Conservation (phyloP, 2,329 filamentous ascomycete genomes). For the Penicillium sp. region DNA sequence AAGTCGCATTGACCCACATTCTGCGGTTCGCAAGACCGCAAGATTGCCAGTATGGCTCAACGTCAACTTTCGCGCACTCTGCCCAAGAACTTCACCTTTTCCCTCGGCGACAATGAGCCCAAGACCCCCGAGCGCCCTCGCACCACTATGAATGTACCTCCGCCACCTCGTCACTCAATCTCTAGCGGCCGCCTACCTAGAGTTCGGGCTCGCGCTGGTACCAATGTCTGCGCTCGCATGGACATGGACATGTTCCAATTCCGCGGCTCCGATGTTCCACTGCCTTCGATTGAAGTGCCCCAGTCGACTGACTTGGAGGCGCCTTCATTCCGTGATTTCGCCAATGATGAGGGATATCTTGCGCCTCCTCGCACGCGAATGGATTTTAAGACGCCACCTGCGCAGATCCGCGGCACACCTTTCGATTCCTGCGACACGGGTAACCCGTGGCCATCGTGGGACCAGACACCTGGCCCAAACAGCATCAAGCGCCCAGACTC, state of each 20-base stretch:
- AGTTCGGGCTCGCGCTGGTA: slow-evolving; percentile 40
- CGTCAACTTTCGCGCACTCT: slow-evolving; percentile 48
- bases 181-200: slow-evolving; percentile 44
- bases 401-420: slow-evolving; percentile 45
- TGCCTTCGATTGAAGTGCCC: slow-evolving; percentile 47
- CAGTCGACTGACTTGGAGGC: slow-evolving; percentile 29
- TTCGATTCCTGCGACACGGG: slow-evolving; percentile 31
- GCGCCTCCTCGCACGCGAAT: slow-evolving; percentile 41
- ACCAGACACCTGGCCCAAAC: slow-evolving; percentile 38
- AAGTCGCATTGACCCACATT: slow-evolving; percentile 11
- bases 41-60: slow-evolving; percentile 36
- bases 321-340: slow-evolving; percentile 25
- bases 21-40: slow-evolving; percentile 6
- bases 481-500: slow-evolving; percentile 57
- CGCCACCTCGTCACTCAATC: slow-evolving; percentile 45
- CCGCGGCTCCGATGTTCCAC: slow-evolving; percentile 39
- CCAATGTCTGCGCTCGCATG: slow-evolving; percentile 39
- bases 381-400: slow-evolving; percentile 46
- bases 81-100: slow-evolving; percentile 49
- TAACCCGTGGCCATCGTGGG: slow-evolving; percentile 34
- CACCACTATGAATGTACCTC: slow-evolving; percentile 43
- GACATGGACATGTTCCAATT: slow-evolving; percentile 37
- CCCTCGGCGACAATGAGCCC: slow-evolving; percentile 38
- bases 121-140: slow-evolving; percentile 46
- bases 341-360: slow-evolving; percentile 38